phyloP scores from a whole-genome alignment of 768 basidiomycete genomes.

The Mycena capillaripes region DNA sequence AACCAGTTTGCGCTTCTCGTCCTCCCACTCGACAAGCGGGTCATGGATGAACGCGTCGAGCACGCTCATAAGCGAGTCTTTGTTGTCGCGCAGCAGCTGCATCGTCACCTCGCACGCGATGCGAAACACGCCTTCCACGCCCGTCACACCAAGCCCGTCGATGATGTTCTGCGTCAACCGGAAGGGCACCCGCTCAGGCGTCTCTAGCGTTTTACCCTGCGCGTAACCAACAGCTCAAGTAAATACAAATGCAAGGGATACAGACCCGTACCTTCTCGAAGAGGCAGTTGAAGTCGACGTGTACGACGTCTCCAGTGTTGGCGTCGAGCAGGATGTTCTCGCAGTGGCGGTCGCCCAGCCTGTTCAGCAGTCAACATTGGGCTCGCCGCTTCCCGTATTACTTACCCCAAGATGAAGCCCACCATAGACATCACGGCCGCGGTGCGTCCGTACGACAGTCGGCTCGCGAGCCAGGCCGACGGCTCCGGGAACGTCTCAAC shows the following conservation, averaged over 20 bases:
- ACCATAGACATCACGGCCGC: slow-evolving; percentile 99
- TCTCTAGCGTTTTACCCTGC: slow-evolving; percentile 85
- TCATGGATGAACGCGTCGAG: slow-evolving; percentile 98
- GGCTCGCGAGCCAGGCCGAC: slow-evolving; percentile 91
- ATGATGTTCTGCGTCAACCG: slow-evolving; percentile 93
- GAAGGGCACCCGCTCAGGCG: slow-evolving; percentile 94
- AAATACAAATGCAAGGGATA: background rate
- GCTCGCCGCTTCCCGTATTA: background rate
- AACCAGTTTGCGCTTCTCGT: slow-evolving; percentile 79
- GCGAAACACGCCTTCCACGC: slow-evolving; percentile 95
- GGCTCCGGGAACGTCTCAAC: slow-evolving; percentile 97
- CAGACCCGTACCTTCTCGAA: slow-evolving; percentile 87
- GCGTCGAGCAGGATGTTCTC: slow-evolving; percentile 96
- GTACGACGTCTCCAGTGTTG: slow-evolving; percentile 91
- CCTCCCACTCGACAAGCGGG: slow-evolving; percentile 96
- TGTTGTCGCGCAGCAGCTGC: slow-evolving; percentile 88
- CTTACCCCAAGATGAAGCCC: slow-evolving; percentile 94
- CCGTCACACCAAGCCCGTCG: slow-evolving; percentile 93
- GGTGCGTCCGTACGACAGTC: slow-evolving; percentile 89
- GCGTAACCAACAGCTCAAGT: slow-evolving; percentile 37
- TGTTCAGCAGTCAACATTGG: slow-evolving; percentile 44
- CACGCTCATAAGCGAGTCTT: slow-evolving; percentile 94
- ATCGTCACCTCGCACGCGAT: slow-evolving; percentile 93
- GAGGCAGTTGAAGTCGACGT: slow-evolving; percentile 98
- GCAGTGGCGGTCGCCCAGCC: slow-evolving; percentile 97